Base-by-base conservation (phyloP, 495 filamentous ascomycete species). In the Ascodesmis nigricans region DNA sequence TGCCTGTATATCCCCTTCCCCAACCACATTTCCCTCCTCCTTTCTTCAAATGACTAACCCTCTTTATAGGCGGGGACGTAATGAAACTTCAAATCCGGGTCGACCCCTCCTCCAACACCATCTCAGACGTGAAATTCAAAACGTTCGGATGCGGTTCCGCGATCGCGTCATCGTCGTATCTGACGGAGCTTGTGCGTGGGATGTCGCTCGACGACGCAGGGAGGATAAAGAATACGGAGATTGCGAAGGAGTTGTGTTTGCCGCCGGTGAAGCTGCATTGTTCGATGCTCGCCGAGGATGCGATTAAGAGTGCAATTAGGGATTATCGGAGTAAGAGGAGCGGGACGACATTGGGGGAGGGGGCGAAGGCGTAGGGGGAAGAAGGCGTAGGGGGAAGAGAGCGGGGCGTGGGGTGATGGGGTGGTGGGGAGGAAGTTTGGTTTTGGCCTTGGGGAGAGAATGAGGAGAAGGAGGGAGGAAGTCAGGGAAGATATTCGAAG, bases 61-160 rank as follows among this genome's bases (percentile, higher is more conserved):
- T 11, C 10, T 26, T 26, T 21, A n/a, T 16, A 52, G 49, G 77
- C 54, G 84, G 87, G 57, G 84, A 95, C 57, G 84, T 95, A 44
- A 99, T 99, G 78, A 91, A 91, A 55, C 71, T 99, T 26, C 83
- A 99, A 62, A 99, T 99, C 58, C 75, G 79, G 36, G 90, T 99
- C 46, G 80, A 95, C 59, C 78, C 78, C 32, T 65, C 72, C 23
- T 76, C 71, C 53, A 74, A 90, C 50, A 81, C 71, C 36, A 99
- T 99, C 55, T 69, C 67, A 41, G 90, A 99, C 41, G 82, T 91
- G 45, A 81, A 83, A 54, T 91, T 90, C 67, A 91, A 99, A 71
- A 95, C 90, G 0, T 99, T 99, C 53, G 90, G 90, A 11, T 99
- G 90, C 55, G 90, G 90, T 11, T 80, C 73, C 26, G 90, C 90